Evolutionary conservation across 2,329 filamentous ascomycete species (phyloP).

Genomic region (Beauveria medogensis): DNA sequence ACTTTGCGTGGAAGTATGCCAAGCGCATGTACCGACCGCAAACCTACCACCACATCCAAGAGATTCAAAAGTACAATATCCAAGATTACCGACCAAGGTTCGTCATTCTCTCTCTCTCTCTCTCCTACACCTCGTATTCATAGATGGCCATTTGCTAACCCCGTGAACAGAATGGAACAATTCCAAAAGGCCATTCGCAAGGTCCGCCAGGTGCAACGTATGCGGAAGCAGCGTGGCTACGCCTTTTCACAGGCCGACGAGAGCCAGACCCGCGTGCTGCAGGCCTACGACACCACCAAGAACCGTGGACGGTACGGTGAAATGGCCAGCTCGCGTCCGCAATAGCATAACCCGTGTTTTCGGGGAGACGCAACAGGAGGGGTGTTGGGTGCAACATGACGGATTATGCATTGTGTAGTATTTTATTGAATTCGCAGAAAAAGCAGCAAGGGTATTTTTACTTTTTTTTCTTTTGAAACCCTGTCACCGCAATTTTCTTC

Average conservation of each 20-base stretch:
- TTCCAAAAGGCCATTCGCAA: constrained; percentile 99
- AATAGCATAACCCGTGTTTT: not conserved
- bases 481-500: not conserved
- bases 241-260: constrained; percentile 98
- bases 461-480: not conserved
- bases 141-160: not conserved
- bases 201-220: constrained; percentile 93
- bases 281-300: constrained; percentile 95
- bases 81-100: constrained; percentile 96
- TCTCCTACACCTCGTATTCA: too few relatives aligned
- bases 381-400: not conserved
- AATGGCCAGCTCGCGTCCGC: constrained; percentile 56
- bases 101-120: constrained; percentile 21
- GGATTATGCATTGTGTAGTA: constrained; percentile 2
- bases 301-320: constrained; percentile 89
- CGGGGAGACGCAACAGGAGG: not conserved
- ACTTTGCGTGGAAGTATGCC: constrained; percentile 94
- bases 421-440: not conserved
- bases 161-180: constrained; percentile 77
- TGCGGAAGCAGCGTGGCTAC: constrained; percentile 98
- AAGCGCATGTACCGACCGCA: constrained; percentile 97
- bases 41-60: constrained; percentile 95
- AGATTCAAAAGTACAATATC: constrained; percentile 99
- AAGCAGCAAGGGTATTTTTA: not conserved
- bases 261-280: constrained; percentile 85